Evolutionary conservation across 2,329 filamentous ascomycete species (phyloP), one percentile per base, ranked within the genome.

Genomic region (Colletotrichum cordylinicola): DNA sequence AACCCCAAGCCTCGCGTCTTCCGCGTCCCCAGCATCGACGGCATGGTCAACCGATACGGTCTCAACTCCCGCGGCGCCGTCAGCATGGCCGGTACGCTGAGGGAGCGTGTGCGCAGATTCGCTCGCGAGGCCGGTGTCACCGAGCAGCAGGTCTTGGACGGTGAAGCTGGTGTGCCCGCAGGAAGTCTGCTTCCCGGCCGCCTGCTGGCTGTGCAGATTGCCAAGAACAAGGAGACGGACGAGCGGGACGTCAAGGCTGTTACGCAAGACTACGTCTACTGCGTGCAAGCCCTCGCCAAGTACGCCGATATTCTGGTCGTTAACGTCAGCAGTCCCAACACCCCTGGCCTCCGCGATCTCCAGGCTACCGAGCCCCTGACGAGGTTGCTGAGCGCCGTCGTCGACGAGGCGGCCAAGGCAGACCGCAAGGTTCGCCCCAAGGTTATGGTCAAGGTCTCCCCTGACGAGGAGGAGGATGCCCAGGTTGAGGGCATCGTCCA

Each of bases 361-460:
- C 97, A 99, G 85, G 94, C 94, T 4, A 91, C 93, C 0, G 95
- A 94, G 78, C 96, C 96, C 1, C 87, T 99, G 72, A 96, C 95
- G 3, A 88, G 91, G 56, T 93, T 99, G 62, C 87, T 99, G 55
- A 91, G 89, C 12, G 94, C 95, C 1, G 96, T 98, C 0, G 96
- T 98, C 2, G 88, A 91, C 18, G 94, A 96, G 71, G 96, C 96
- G 1, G 87, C 91, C 79, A 88, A 88, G 77, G 90, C 94, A 15
- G 89, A 94, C 33, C 90, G 96, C 79, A 94, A 91, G 82, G 91
- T 89, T 1, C 94, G 93, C 81, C 95, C 95, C 1, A 92, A 89
- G 73, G 95, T 99, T 74, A 98, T 99, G 95, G 97, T 99, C 81
- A 99, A 99, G 88, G 96, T 99, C 24, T 98, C 95, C 75, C 97